Percentiles rank a stretch among this genome's conserved stretches.
phyloP scores from a whole-genome alignment of 2,329 filamentous ascomycete species.

The Phaeomoniella chlamydospora region DNA sequence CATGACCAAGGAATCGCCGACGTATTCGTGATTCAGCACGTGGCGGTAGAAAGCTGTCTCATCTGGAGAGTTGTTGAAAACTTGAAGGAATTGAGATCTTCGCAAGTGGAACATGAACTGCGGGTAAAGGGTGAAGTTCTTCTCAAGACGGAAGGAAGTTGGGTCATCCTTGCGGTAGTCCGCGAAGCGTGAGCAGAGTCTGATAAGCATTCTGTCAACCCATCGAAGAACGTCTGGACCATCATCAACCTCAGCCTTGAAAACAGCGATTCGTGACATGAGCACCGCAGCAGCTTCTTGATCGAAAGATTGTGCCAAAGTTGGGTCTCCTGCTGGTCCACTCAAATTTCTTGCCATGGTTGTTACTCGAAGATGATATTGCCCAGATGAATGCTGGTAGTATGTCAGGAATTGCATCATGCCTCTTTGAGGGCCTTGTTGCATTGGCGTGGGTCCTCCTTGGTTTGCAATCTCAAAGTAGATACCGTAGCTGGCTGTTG shows the following conservation, averaged over 20 bases:
- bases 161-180: conserved; percentile 98
- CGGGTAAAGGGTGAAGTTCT: conserved; percentile 97
- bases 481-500: conserved; percentile 80
- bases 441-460: conserved; percentile 70
- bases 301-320: conserved; percentile 92
- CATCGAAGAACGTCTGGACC: conserved; percentile 95
- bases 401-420: conserved; percentile 98
- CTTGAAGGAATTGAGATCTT: conserved; percentile 91
- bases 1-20: conserved; percentile 94
- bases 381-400: conserved; percentile 92
- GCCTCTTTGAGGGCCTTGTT: conserved; percentile 76
- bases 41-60: conserved; percentile 99
- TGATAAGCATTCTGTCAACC: conserved; percentile 97
- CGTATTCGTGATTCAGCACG: conserved; percentile 92
- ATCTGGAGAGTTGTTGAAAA: conserved; percentile 98
- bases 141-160: conserved; percentile 89
- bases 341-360: conserved; percentile 85
- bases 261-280: conserved; percentile 98
- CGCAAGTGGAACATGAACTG: conserved; percentile 99
- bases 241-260: conserved; percentile 96
- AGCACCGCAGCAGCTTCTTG: conserved; percentile 94
- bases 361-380: conserved; percentile 91
- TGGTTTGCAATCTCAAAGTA: conserved; percentile 98
- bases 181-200: conserved; percentile 88
- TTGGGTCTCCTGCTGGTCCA: conserved; percentile 84